Percentiles rank a stretch among this genome's conserved stretches.
Conservation (phyloP, 2,329 filamentous ascomycete species). For the Cordyceps tenuipes region DNA sequence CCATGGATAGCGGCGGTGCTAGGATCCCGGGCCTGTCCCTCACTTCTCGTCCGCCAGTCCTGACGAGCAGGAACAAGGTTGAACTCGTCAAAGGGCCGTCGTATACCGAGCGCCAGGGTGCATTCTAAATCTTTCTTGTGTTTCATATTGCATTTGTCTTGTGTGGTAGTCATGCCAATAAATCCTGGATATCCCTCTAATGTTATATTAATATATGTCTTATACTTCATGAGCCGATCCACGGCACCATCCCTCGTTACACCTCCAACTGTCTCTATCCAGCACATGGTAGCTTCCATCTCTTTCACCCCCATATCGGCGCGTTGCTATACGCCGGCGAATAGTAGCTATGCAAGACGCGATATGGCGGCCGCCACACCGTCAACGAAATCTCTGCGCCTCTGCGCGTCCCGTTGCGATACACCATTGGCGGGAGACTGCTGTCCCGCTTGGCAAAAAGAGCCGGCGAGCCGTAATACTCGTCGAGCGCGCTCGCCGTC, state of each 20-base stretch:
- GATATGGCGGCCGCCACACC: slow-evolving; percentile 32
- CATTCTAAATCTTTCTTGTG: slow-evolving; percentile 32
- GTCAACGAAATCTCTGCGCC: slow-evolving; percentile 13
- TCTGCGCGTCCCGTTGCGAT: slow-evolving; percentile 2
- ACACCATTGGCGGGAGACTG: neutral
- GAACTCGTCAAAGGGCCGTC: slow-evolving; percentile 34
- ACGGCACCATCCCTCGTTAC: too few relatives aligned
- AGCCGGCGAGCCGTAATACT: neutral
- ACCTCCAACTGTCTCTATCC: neutral
- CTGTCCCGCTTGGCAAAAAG: neutral
- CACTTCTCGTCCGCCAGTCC: slow-evolving; percentile 21
- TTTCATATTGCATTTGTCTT: neutral
- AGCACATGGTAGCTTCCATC: neutral
- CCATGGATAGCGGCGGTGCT: slow-evolving; percentile 47
- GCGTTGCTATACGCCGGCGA: slow-evolving; percentile 46
- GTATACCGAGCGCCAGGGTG: slow-evolving; percentile 38
- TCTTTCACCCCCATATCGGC: slow-evolving; percentile 44
- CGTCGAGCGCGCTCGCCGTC: neutral
- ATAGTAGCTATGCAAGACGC: slow-evolving; percentile 50
- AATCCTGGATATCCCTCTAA: neutral
- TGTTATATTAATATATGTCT: neutral
- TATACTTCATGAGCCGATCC: too few relatives aligned
- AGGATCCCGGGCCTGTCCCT: slow-evolving; percentile 47
- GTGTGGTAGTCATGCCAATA: too few relatives aligned
- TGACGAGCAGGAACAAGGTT: slow-evolving; percentile 34